Evolutionary conservation across 2,329 filamentous ascomycete species (phyloP), one percentile per base, ranked within the genome.

Genomic region (Aureobasidium melanogenum): DNA sequence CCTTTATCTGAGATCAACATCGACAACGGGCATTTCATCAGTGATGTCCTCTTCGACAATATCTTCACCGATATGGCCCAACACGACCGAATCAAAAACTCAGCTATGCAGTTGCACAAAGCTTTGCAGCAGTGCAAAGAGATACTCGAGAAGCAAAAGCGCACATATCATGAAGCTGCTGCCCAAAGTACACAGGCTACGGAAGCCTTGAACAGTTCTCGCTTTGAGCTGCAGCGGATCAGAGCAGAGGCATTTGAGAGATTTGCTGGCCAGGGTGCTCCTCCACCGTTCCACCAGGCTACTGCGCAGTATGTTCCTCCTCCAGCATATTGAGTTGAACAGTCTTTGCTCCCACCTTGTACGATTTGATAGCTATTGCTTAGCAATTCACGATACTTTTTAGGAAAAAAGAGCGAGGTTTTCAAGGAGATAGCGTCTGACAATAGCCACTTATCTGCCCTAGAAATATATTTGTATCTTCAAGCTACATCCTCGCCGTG

Each of bases 11-110:
- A 64, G 12, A 63, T 71, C 17, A 64, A 66, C 7, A 69, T 71
- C 52, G 67, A 68, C 44, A 64, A 68, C n/a, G 67, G 67, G 3
- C 68, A 71, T 47, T 32, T 70, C 5, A 64, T 71, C 38, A 65
- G 63, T 22, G 69, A 71, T 52, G 62, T 71, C 5, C 15, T 71
- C 26, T 71, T 72, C 34, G 69, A 71, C 44, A 70, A 69, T 44
- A 66, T 70, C 24, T 72, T 71, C 52, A 64, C 64, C 5, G 68
- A 71, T 39, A 67, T 69, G 64, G 64, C 65, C 3, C 67, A 69
- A 43, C 68, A 70, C 60, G 67, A 70, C 2, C 58, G 67, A 2
- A 70, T 72, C 51, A 60, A 69, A 39, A 56, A 63, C 1, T 65
- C 62, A 17, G 63, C 68, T 14, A 52, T 39, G 28, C 66, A 70